Conservation (phyloP, 1,139 yeast species). For the Scheffersomyces parashehatae region DNA sequence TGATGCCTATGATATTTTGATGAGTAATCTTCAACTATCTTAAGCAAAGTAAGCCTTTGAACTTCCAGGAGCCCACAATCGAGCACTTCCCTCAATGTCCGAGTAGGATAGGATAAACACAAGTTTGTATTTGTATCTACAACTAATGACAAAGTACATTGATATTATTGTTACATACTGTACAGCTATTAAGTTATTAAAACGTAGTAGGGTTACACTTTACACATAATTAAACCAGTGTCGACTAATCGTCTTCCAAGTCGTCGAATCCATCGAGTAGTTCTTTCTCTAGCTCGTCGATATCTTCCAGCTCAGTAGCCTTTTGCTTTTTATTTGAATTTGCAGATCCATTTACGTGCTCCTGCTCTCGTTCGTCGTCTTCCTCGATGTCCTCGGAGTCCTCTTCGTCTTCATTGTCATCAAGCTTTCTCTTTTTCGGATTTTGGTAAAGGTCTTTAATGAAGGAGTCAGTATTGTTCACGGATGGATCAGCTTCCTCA, state of each 20-base stretch:
- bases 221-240: not conserved
- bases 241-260: conserved; percentile 25
- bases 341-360: conserved; percentile 1
- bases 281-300: conserved; percentile 49
- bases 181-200: not conserved
- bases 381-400: conserved; percentile 15
- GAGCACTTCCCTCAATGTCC: too few relatives aligned
- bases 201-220: too few relatives aligned
- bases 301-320: conserved; percentile 16
- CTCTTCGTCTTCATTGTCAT: conserved; percentile 17
- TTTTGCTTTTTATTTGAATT: not conserved
- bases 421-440: conserved; percentile 22
- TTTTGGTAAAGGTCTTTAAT: conserved; percentile 31
- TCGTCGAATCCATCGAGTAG: conserved; percentile 49
- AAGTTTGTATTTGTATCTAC: too few relatives aligned
- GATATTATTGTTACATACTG: conserved; percentile 1
- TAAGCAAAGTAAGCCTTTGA: too few relatives aligned
- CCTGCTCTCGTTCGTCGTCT: conserved; percentile 8
- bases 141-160: not conserved
- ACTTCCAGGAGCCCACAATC: too few relatives aligned
- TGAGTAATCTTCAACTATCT: too few relatives aligned
- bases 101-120: too few relatives aligned
- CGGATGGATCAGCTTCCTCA: conserved; percentile 5
- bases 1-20: too few relatives aligned
- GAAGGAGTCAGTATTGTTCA: conserved; percentile 24